Evolutionary conservation across 345 rosid species (phyloP).

Genomic region (Eucalyptus coolabah): DNA sequence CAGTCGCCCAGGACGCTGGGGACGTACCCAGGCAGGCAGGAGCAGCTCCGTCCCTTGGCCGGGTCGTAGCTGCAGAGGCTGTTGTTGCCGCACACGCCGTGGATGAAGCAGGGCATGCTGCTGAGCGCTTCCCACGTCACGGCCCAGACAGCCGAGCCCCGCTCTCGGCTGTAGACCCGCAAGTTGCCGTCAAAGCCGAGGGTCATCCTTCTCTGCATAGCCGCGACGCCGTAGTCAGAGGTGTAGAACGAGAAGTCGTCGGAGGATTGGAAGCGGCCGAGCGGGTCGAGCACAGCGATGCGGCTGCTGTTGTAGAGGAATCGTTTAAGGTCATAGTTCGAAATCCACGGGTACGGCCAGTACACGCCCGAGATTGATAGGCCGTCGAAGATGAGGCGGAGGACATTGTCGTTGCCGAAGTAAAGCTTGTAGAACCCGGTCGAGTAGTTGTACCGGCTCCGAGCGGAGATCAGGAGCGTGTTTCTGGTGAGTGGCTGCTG

Average conservation of each 20-base stretch:
- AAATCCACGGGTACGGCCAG: slow-evolving; percentile 6
- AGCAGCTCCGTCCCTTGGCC: slow-evolving; percentile 3
- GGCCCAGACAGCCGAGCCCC: not conserved
- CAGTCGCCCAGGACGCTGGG: slow-evolving; percentile 1
- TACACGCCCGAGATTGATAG: slow-evolving; percentile 3
- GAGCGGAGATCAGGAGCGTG: slow-evolving; percentile 6
- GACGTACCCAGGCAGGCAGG: slow-evolving; percentile 20
- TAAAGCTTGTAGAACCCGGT: slow-evolving; percentile 6
- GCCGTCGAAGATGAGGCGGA: slow-evolving; percentile 6
- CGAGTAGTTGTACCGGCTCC: slow-evolving; percentile 10
- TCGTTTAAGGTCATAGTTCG: not conserved
- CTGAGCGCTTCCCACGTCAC: slow-evolving; percentile 9
- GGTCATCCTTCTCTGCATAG: slow-evolving; percentile 4
- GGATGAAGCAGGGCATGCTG: not conserved
- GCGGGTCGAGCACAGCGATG: slow-evolving; percentile 1
- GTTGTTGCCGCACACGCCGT: slow-evolving; percentile 22
- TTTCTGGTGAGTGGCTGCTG: slow-evolving; percentile 8
- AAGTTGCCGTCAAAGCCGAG: slow-evolving; percentile 28
- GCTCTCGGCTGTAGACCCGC: slow-evolving; percentile 11
- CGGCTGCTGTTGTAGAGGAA: slow-evolving; percentile 7
- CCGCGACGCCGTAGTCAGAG: slow-evolving; percentile 6
- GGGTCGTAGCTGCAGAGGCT: slow-evolving; percentile 9
- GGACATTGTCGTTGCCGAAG: slow-evolving; percentile 8
- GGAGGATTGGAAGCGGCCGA: slow-evolving; percentile 9
- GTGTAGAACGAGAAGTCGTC: slow-evolving; percentile 1